phyloP scores from a whole-genome alignment of 2,329 filamentous ascomycete genomes.

The Penicillium hesseltinei region DNA sequence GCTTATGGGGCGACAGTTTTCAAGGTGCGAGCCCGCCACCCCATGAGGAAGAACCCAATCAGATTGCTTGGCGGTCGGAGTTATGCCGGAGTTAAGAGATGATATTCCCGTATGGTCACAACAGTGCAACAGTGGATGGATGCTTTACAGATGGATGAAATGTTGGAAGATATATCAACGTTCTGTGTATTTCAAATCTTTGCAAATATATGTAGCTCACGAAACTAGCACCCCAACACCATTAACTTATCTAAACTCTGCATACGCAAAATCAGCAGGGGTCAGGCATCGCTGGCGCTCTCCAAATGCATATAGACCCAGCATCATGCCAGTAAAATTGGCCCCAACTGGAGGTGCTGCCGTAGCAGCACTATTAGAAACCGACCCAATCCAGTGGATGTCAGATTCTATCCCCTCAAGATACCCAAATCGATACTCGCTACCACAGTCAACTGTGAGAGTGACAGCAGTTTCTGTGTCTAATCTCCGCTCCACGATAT shows the following conservation, averaged over 20 bases:
- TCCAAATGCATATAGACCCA: conserved; percentile 48
- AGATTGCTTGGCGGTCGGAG: background rate
- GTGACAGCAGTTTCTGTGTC: conserved; percentile 20
- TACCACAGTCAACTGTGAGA: conserved; percentile 33
- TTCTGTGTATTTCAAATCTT: background rate
- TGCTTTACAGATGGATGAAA: background rate
- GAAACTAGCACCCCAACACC: background rate
- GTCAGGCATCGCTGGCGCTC: conserved; percentile 40
- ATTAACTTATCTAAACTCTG: conserved; percentile 15
- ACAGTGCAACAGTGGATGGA: too few relatives aligned
- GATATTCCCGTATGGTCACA: too few relatives aligned
- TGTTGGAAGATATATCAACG: background rate
- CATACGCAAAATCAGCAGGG: conserved; percentile 45
- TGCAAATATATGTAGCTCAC: too few relatives aligned
- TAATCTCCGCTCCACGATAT: conserved; percentile 15
- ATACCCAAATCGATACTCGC: conserved; percentile 32
- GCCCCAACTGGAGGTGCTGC: conserved; percentile 39
- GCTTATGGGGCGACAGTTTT: background rate
- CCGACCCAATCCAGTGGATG: conserved; percentile 27
- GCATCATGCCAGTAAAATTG: conserved; percentile 48
- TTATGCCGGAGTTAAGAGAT: background rate
- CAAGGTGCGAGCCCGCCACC: background rate
- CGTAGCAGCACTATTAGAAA: conserved; percentile 37
- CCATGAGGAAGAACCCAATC: background rate
- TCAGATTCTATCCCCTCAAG: conserved; percentile 2